Evolutionary conservation across 345 rosid genomes (phyloP), one percentile per base, ranked within the genome.

Genomic region (Salix koriyanagi): DNA sequence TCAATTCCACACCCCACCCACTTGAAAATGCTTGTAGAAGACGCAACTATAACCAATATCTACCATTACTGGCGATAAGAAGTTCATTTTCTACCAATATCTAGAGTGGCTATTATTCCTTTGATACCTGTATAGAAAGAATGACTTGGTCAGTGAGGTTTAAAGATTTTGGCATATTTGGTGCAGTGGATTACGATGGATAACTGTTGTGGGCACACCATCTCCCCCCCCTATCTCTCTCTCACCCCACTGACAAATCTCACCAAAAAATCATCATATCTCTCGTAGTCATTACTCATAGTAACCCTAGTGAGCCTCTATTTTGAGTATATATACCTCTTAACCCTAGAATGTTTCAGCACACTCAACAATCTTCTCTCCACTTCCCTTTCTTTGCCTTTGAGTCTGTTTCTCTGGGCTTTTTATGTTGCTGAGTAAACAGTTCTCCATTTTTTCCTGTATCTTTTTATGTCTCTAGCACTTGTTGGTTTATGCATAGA

Each of bases 111-210:
- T 65, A 79, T 67, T 73, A 70, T 80, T 75, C 72, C 52, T 14
- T 66, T 67, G 61, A 72, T 72, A 71, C 62, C 54, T 76, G 60
- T 41, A 34, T 36, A 78, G 68, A 70, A 71, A 26, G 39, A 73
- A 52, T 48, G 36, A 36, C 68, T 70, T 65, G 80, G 80, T 83
- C 79, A 80, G 78, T 75, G 60, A 42, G 81, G 76, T 77, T 78
- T 84, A 77, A 88, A 78, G 75, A 72, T 78, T 81, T 82, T 54
- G 85, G 79, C 73, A 80, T 83, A 81, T 80, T 73, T 84, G 83
- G 90, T 74, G 48, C 84, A 80, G 72, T 67, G 76, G 92, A 88
- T 84, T 85, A 80, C 81, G 92, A 89, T 88, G 88, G 81, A 41
- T 85, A 88, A 86, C 89, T 81, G 88, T 85, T 81, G 88, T 71